Evolutionary conservation across 495 filamentous ascomycete genomes (phyloP).

Genomic region (Tuber indicum): DNA sequence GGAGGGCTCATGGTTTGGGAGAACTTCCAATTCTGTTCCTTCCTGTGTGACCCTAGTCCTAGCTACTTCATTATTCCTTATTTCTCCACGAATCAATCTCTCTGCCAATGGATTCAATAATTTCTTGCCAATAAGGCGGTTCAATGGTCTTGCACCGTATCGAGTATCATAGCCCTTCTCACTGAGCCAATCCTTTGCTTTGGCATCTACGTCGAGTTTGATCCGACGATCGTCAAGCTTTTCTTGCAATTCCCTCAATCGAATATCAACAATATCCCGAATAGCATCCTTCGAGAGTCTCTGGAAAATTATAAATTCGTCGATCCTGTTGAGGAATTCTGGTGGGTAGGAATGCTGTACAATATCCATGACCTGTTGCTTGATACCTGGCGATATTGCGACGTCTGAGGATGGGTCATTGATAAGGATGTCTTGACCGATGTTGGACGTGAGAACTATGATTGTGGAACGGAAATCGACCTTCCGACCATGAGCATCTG

Average conservation of each 20-base stretch:
- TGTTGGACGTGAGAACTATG: slow-evolving; percentile 91
- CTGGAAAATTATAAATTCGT: slow-evolving; percentile 94
- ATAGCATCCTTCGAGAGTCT: slow-evolving; percentile 70
- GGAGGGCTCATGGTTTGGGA: slow-evolving; percentile 14
- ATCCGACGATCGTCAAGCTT: slow-evolving; percentile 85
- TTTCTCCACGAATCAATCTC: slow-evolving; percentile 78
- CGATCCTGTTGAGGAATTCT: slow-evolving; percentile 93
- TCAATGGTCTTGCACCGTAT: slow-evolving; percentile 89
- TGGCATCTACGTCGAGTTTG: slow-evolving; percentile 59
- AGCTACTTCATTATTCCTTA: slow-evolving; percentile 67
- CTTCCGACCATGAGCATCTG: slow-evolving; percentile 90
- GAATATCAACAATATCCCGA: slow-evolving; percentile 87
- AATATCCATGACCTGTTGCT: slow-evolving; percentile 80
- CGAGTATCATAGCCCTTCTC: slow-evolving; percentile 82
- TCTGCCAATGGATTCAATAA: slow-evolving; percentile 84
- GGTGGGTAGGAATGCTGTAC: slow-evolving; percentile 72
- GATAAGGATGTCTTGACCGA: slow-evolving; percentile 70
- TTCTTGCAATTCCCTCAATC: slow-evolving; percentile 73
- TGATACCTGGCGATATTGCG: slow-evolving; percentile 63
- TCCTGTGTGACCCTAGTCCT: slow-evolving; percentile 58
- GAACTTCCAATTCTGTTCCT: slow-evolving; percentile 49
- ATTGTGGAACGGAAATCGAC: slow-evolving; percentile 94
- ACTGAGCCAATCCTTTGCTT: slow-evolving; percentile 77
- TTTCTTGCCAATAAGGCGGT: slow-evolving; percentile 79
- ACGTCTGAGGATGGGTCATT: slow-evolving; percentile 55